Conservation (phyloP, 129 eudicot species). For the Lactuca saligna region DNA sequence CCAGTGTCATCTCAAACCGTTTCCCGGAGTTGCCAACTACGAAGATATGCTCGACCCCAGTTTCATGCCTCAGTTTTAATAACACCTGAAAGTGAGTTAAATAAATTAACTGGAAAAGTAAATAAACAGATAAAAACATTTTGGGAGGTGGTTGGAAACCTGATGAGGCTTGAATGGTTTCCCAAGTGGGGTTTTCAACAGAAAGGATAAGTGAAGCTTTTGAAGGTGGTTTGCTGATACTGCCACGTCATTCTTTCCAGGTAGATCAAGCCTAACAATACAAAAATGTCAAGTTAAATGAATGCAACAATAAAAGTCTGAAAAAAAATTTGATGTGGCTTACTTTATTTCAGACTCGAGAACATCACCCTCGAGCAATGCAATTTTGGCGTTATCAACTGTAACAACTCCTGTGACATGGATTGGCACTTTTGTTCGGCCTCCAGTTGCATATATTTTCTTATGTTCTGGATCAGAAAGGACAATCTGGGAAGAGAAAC, state of each 20-base stretch:
- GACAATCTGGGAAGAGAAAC: conserved; percentile 46
- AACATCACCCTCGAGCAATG: conserved; percentile 77
- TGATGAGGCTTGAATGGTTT: conserved; percentile 84
- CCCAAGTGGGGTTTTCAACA: conserved; percentile 67
- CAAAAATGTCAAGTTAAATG: background rate
- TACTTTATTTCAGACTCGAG: conserved; percentile 80
- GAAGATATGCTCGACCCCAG: conserved; percentile 85
- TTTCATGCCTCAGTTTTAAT: conserved; percentile 75
- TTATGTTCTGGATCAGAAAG: conserved; percentile 68
- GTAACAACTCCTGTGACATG: conserved; percentile 64
- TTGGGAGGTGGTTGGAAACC: conserved; percentile 43
- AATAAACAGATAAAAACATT: background rate
- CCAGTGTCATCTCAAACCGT: conserved; percentile 63
- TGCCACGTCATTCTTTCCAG: conserved; percentile 54
- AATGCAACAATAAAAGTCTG: background rate
- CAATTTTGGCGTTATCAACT: conserved; percentile 61
- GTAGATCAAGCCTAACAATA: conserved; percentile 58
- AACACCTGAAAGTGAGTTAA: conserved; percentile 57
- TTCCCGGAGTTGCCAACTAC: conserved; percentile 72
- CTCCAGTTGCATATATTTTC: conserved; percentile 69
- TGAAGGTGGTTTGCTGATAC: conserved; percentile 95
- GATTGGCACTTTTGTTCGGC: conserved; percentile 60
- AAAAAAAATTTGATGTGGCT: background rate
- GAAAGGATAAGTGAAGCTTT: conserved; percentile 74
- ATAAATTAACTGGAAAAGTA: background rate